Conservation (phyloP, 2,329 filamentous ascomycete genomes). For the Didymella exigua region DNA sequence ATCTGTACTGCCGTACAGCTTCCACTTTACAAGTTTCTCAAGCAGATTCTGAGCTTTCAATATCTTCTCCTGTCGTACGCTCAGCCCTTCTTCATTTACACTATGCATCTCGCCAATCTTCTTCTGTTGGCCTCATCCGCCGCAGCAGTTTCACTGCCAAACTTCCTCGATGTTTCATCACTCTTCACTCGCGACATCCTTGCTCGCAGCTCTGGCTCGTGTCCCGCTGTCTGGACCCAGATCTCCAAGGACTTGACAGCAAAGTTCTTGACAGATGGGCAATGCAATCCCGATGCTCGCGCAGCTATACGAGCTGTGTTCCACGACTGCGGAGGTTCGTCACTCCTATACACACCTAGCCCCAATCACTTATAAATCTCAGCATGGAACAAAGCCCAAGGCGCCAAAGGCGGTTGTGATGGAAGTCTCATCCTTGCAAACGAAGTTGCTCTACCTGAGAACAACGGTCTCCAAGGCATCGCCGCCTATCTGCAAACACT, state of each 20-base stretch:
- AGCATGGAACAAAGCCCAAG: slow-evolving; percentile 25
- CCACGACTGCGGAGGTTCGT: slow-evolving; percentile 31
- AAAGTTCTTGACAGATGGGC: slow-evolving; percentile 28
- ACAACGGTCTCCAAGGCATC: slow-evolving; percentile 52
- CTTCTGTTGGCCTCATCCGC: slow-evolving; percentile 24
- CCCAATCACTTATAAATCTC: slow-evolving; percentile 4
- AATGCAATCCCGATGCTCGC: slow-evolving; percentile 25
- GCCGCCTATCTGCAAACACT: slow-evolving; percentile 42
- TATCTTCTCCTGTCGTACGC: neutral
- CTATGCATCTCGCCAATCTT: slow-evolving; percentile 24
- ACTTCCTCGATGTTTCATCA: slow-evolving; percentile 11
- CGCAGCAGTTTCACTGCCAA: slow-evolving; percentile 25
- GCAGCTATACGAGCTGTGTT: slow-evolving; percentile 25
- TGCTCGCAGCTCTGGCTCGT: slow-evolving; percentile 1
- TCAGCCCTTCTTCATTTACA: neutral
- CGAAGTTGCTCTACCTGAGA: slow-evolving; percentile 32
- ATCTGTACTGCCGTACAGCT: neutral
- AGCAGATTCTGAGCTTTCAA: neutral
- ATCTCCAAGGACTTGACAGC: slow-evolving; percentile 8
- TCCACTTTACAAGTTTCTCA: neutral
- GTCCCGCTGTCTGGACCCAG: slow-evolving; percentile 16
- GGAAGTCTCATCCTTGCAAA: slow-evolving; percentile 20
- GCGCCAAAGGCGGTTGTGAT: slow-evolving; percentile 21
- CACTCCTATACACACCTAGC: neutral
- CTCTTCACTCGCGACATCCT: slow-evolving; percentile 23